Base-by-base conservation (phyloP, 768 basidiomycete species). In the Clitopilus passeckerianus region DNA sequence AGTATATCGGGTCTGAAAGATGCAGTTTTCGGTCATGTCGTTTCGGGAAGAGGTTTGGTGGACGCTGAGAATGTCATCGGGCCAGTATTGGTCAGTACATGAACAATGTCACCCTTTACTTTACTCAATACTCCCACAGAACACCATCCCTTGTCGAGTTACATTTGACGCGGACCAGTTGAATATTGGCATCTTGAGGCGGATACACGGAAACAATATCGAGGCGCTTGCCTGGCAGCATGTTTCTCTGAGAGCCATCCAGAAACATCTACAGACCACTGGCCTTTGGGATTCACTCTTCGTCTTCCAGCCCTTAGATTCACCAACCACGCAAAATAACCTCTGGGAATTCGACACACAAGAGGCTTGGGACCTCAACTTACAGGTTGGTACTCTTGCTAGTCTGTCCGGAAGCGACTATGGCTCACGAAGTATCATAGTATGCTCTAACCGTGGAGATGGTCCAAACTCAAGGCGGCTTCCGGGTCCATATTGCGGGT, bases 361-460 rank as follows among this genome's bases (percentile, higher is more conserved):
- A 14, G 53, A 37, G 10, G 56, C 66, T 12, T 43, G 57, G 4
- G 67, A 66, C 8, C 57, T 61, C 1, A 65, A 67, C 23, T 68
- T 73, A 24, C 73, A 74, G 65, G 73, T 70, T 30, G 27, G 27
- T 30, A 30, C 7, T 30, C 4, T 30, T 30, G 27, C 27, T 30
- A 4, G 27, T 30, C 4, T 7, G 7, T 4, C 27, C 7, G 27
- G 27, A 30, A 30, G 4, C 27, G 27, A 30, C 3, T 30, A n/a
- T n/a, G n/a, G 3, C 27, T 30, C 27, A 30, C 27, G 27, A 30
- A 4, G 7, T n/a, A 30, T 30, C 7, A 59, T 55, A 81, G 80
- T 81, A 81, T 60, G 70, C 77, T 3, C 57, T 80, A 16, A 80
- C 79, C 53, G 58, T 79, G 33, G 80, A 80, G 62, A 63, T 80